Percentiles rank a stretch among this genome's conserved stretches.
phyloP scores from a whole-genome alignment of 345 rosid genomes.

The Camelina neglecta region DNA sequence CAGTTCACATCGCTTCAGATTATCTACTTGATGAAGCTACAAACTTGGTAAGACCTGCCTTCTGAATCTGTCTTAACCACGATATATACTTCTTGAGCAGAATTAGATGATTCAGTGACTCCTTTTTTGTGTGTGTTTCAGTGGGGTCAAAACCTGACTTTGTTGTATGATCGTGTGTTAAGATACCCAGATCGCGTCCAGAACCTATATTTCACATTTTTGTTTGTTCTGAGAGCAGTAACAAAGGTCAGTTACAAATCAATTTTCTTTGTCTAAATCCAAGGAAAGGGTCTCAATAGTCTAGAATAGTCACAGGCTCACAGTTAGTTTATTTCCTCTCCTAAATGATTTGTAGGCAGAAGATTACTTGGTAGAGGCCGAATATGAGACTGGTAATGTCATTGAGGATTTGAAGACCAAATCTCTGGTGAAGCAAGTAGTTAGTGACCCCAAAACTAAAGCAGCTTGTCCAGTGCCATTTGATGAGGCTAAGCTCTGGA shows the following conservation, averaged over 20 bases:
- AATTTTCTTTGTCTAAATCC: constrained; percentile 2
- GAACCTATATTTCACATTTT: constrained; percentile 88
- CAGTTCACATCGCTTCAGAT: constrained; percentile 86
- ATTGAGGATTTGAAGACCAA: constrained; percentile 83
- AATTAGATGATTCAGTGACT: not conserved
- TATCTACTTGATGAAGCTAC: constrained; percentile 84
- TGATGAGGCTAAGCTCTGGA: constrained; percentile 97
- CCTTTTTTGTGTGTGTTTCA: constrained; percentile 47
- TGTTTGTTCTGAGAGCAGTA: constrained; percentile 92
- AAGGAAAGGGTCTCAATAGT: constrained; percentile 2
- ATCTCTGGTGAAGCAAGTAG: constrained; percentile 78
- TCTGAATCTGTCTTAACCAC: constrained; percentile 1
- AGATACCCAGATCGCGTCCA: constrained; percentile 85
- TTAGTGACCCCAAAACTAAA: constrained; percentile 70
- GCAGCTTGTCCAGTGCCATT: constrained; percentile 96
- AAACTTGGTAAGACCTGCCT: constrained; percentile 54
- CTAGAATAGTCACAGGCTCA: constrained; percentile 5
- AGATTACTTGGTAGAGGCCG: constrained; percentile 84
- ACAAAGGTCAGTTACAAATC: constrained; percentile 64
- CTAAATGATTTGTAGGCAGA: constrained; percentile 61
- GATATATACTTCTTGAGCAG: constrained; percentile 11
- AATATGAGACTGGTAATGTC: constrained; percentile 80
- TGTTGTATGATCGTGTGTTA: constrained; percentile 85
- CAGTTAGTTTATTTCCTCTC: not conserved
- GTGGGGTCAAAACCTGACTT: constrained; percentile 92